Evolutionary conservation across 208 protist species (phyloP), one percentile per base, ranked within the genome.

Genomic region (Trypanosoma avium): DNA sequence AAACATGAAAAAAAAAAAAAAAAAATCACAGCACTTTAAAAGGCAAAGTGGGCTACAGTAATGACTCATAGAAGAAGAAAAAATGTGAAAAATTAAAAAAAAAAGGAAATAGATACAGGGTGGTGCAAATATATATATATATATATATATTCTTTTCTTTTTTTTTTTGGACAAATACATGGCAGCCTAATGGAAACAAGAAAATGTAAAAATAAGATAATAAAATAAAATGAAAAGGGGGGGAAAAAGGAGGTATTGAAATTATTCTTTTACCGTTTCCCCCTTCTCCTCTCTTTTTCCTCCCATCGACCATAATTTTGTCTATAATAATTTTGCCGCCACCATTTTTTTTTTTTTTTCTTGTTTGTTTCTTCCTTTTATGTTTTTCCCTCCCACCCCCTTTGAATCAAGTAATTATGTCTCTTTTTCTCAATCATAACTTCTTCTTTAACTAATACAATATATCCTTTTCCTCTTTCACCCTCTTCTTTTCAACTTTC

Each of bases 1-100:
- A 46, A 36, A 57, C 8, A 54, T 64, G 42, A 29, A 3, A 58
- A 38, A 62, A 26, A 67, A 40, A 42, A n/a, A 60, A 32, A 43
- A 55, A 17, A 45, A 27, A 60, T n/a, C n/a, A n/a, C n/a, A n/a
- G n/a, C n/a, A n/a, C n/a, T n/a, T n/a, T n/a, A 9, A 42, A 9
- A 15, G 36, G 36, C 3, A 9, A 42, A 42, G 17, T 13, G 10
- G 10, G 33, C 7, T n/a, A 42, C 10, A 42, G 17, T 3, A 42
- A 42, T n/a, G 7, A 42, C 7, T 13, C 33, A 10, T n/a, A 42
- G 36, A 42, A 48, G 61, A 52, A 30, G 57, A 38, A 57, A 36
- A 57, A 46, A 45, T 8, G 24, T 36, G 26, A 19, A 56, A 26
- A 17, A 22, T 46, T 27, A 53, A 60, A 26, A 47, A 47, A 4